Base-by-base conservation (phyloP, 23 red algal genomes). In the Gracilaria domingensis region DNA sequence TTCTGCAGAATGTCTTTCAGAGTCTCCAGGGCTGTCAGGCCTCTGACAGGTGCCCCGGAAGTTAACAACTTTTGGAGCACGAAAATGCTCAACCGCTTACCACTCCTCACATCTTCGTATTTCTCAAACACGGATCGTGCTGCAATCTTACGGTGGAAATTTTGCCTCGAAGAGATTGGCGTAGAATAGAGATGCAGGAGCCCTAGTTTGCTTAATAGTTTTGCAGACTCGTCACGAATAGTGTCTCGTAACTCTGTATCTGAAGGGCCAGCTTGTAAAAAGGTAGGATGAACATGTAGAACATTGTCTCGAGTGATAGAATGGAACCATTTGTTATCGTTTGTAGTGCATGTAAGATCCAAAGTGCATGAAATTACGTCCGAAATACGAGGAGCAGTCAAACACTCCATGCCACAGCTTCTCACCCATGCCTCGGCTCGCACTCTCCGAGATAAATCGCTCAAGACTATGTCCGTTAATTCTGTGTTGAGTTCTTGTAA, bases 381-480 rank as follows among this genome's bases (percentile, higher is more conserved):
- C 26, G 48, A 26, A 39, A 90, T 21, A 4, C 44, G 73, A 44
- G 36, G 38, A 50, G 54, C 87, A 30, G 75, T 90, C n/a, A 39
- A 20, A 18, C 55, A 53, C 23, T 60, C 47, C 57, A 62, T 45
- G 20, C 87, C 87, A 66, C 74, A 57, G 76, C 87, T 90, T 80
- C 57, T 47, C 36, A 90, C 13, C 87, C 87, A 90, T 17, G 87
- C 87, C 48, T 90, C 87, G 37, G 36, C 71, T 26, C 23, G 16
- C 28, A 90, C 29, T n/a, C 59, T 47, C 5, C 33, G 71, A 50
- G 71, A 90, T 30, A 90, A 39, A 1, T 48, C 42, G 23, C 51
- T 67, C 57, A 90, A 32, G 17, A 62, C 76, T 29, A 47, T 5
- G 13, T 90, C 74, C 12, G 35, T 66, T 33, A 90, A 35, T 51